Conservation (phyloP, 23 red algal genomes). For the Gracilaria domingensis region DNA sequence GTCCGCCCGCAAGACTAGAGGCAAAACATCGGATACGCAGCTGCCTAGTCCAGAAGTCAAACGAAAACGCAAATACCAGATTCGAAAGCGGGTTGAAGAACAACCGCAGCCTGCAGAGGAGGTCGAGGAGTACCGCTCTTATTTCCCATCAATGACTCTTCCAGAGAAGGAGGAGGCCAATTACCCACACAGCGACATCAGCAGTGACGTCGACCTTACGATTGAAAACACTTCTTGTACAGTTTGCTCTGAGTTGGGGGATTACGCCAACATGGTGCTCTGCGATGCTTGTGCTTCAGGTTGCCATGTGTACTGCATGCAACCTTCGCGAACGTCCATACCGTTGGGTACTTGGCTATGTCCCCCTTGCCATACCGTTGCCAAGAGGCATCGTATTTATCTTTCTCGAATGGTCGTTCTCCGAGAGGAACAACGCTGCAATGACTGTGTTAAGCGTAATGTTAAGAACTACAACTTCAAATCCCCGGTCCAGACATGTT, state of each 20-base stretch:
- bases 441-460: neutral
- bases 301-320: constrained; percentile 10
- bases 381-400: neutral
- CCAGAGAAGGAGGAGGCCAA: neutral
- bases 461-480: neutral
- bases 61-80: no score
- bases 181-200: neutral
- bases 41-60: no score
- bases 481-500: neutral
- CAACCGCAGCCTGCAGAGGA: neutral
- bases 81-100: no score
- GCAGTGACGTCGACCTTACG: neutral
- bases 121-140: neutral
- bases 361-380: neutral
- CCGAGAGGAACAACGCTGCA: neutral
- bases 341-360: neutral
- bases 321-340: neutral
- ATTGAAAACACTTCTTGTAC: neutral
- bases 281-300: constrained; percentile 2
- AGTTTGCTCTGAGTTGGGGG: neutral
- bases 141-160: neutral
- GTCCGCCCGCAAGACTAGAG: no score
- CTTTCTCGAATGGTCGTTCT: neutral
- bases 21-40: no score
- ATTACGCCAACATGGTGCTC: neutral